A percentile compares a stretch with the other conserved stretches of the same genome.
These are phyloP conservation scores for Backusella morwellensis DNA, from an alignment of 192 early-diverging fungal genomes.

Conservation along the genomic window DNA sequence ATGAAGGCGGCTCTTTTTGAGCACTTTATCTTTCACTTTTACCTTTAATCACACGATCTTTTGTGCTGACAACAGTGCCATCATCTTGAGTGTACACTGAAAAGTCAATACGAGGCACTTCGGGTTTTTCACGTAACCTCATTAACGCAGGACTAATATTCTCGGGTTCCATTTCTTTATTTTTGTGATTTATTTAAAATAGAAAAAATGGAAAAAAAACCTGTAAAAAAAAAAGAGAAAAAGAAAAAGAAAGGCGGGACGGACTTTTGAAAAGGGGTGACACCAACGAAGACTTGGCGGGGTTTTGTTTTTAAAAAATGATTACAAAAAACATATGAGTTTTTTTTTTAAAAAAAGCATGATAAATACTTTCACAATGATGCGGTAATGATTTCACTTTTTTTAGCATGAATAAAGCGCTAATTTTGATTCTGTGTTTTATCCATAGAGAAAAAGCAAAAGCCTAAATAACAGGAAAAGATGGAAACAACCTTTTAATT, in stretches of 20 bases:
- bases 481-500: not conserved
- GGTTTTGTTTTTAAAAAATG: not conserved
- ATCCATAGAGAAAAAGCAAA: no score
- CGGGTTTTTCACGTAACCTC: conserved; percentile 39
- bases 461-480: no score
- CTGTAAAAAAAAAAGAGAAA: not conserved
- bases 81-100: conserved; percentile 73
- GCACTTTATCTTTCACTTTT: conserved; percentile 1
- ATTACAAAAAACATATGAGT: not conserved
- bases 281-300: not conserved
- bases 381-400: not conserved
- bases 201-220: not conserved
- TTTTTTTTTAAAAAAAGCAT: not conserved
- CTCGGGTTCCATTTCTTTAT: not conserved
- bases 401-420: not conserved
- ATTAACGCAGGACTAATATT: conserved; percentile 28
- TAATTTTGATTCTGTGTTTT: no score
- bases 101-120: conserved; percentile 71
- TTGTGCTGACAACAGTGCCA: conserved; percentile 70
- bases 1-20: not conserved
- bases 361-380: not conserved
- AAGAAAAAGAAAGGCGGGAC: not conserved
- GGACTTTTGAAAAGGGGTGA: conserved; percentile 3
- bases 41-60: conserved; percentile 80
- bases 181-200: not conserved